Percentiles rank a stretch among this genome's conserved stretches.
Conservation (phyloP, 202 grass and related monocot genomes). For the Setaria viridis region DNA sequence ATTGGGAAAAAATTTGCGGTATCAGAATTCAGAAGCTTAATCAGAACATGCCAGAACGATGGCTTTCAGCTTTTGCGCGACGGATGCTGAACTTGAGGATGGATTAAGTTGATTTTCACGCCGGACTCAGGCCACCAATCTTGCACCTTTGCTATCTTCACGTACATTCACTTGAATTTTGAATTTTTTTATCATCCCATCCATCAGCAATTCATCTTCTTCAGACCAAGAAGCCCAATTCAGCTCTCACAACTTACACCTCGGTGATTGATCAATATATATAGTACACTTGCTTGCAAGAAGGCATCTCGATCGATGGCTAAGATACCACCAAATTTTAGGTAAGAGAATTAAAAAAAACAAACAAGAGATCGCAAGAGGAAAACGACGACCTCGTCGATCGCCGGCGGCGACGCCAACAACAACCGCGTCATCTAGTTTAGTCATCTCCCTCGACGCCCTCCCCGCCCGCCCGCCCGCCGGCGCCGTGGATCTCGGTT, state of each 20-base stretch:
- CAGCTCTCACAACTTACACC: constrained; percentile 11
- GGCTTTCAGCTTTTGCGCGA: neutral
- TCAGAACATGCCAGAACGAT: neutral
- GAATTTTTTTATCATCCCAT: neutral
- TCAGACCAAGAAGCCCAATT: neutral
- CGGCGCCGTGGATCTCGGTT: neutral
- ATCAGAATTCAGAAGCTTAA: neutral
- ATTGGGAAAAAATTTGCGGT: neutral
- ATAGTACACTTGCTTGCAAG: constrained; percentile 13
- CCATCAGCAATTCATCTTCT: neutral
- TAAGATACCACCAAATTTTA: neutral
- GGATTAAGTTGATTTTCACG: neutral
- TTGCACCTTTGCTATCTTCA: neutral
- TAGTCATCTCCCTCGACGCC: constrained; percentile 19
- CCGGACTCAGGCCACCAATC: neutral
- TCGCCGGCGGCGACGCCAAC: constrained; percentile 18
- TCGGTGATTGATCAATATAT: constrained; percentile 23
- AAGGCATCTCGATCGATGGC: constrained; percentile 39
- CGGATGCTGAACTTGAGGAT: neutral
- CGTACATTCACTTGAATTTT: neutral
- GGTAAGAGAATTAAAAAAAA: neutral
- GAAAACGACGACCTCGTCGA: constrained; percentile 25
- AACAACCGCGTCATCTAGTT: constrained; percentile 25
- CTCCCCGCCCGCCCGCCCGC: no score
- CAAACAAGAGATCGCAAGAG: neutral